These are phyloP conservation scores for Plasmodium berghei DNA, from an alignment of 169 alveolate species.

Conservation along the genomic window DNA sequence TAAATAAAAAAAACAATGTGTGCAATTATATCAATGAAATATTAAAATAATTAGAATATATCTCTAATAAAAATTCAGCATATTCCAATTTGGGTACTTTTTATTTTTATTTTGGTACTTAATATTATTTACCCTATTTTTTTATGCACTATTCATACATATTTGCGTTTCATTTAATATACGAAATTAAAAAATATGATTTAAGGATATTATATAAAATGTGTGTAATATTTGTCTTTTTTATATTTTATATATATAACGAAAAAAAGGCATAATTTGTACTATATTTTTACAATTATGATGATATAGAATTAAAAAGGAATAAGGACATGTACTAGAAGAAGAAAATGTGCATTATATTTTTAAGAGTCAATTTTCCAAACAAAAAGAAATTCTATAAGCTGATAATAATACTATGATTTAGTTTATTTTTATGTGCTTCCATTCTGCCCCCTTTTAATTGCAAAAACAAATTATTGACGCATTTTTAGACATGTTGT, in stretches of 20 bases:
- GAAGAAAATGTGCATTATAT: neutral
- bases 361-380: neutral
- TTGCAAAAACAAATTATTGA: neutral
- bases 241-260: neutral
- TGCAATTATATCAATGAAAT: slow-evolving; percentile 4
- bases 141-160: slow-evolving; percentile 25
- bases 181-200: neutral
- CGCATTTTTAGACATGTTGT: no score
- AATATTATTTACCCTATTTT: slow-evolving; percentile 3
- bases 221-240: slow-evolving; percentile 9
- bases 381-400: slow-evolving; percentile 24
- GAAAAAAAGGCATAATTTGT: neutral
- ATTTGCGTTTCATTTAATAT: neutral
- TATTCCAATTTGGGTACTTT: slow-evolving; percentile 37
- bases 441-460: neutral
- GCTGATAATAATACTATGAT: neutral
- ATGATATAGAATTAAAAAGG: slow-evolving; percentile 21
- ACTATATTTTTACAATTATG: neutral
- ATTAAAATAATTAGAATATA: slow-evolving; percentile 18
- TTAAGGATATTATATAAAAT: neutral
- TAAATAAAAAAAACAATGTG: slow-evolving; percentile 27
- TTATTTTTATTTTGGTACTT: neutral
- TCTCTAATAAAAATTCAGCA: slow-evolving; percentile 15
- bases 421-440: neutral
- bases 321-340: slow-evolving; percentile 4